Evolutionary conservation across 1,284 basidiomycete species (phyloP).

Genomic region (Irpex lacteus): DNA sequence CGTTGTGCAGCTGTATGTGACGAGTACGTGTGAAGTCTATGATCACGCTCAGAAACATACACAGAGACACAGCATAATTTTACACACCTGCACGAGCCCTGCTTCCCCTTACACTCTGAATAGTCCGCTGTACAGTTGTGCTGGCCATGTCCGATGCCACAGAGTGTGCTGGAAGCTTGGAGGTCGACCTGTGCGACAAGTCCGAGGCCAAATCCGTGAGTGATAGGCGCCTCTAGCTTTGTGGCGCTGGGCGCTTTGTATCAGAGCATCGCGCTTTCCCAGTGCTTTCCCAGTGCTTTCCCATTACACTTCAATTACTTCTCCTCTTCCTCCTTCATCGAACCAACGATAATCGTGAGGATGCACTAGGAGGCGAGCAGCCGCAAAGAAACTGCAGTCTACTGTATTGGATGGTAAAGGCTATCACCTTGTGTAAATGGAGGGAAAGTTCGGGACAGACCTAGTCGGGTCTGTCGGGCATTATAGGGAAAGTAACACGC

Average conservation of each 20-base stretch:
- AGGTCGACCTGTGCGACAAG: neutral
- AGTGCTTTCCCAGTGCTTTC: no score
- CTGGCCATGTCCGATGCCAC: neutral
- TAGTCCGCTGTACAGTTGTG: neutral
- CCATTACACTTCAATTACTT: neutral
- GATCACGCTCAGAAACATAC: neutral
- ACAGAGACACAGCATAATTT: neutral
- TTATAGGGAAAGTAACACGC: neutral
- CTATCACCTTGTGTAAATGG: neutral
- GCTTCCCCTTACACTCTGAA: neutral
- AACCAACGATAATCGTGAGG: no score
- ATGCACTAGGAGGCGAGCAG: no score
- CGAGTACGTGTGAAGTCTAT: neutral
- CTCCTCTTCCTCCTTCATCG: neutral
- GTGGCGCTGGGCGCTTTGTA: neutral
- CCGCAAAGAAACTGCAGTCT: no score
- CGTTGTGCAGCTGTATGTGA: conserved; percentile 21
- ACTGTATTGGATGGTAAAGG: no score
- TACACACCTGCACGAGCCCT: neutral
- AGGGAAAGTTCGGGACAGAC: neutral
- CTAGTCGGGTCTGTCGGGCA: neutral
- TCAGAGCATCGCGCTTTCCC: no score
- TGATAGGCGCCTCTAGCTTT: neutral
- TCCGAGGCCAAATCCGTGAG: neutral
- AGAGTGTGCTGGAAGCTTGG: neutral